Evolutionary conservation across 257 asterid species (phyloP).

Genomic region (Leonotis leonurus): DNA sequence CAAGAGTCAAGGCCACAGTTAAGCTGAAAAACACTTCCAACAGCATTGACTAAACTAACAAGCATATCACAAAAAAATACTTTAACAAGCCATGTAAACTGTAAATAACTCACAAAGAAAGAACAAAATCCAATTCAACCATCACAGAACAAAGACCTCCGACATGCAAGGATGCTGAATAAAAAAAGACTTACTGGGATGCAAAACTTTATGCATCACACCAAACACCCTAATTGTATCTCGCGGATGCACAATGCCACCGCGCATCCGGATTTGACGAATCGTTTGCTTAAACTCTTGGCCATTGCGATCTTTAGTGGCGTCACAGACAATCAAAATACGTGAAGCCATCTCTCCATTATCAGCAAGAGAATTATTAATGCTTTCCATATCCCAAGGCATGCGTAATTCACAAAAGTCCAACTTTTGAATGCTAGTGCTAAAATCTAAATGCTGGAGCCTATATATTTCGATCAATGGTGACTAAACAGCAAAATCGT

Average conservation of each 20-base stretch:
- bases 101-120: neutral
- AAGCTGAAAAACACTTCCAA: neutral
- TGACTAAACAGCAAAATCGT: neutral
- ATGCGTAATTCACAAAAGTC: slow-evolving; percentile 5
- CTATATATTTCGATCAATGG: neutral
- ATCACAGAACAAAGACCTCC: neutral
- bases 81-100: neutral
- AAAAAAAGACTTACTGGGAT: slow-evolving; percentile 43
- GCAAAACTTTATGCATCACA: slow-evolving; percentile 45
- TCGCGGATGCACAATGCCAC: slow-evolving; percentile 42
- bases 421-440: neutral
- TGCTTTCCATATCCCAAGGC: slow-evolving; percentile 22
- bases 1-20: neutral
- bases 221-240: slow-evolving; percentile 58
- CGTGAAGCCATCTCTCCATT: slow-evolving; percentile 26
- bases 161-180: neutral
- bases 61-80: neutral
- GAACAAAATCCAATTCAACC: neutral
- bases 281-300: slow-evolving; percentile 34
- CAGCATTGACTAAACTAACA: neutral
- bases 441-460: neutral
- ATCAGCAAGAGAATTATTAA: too few species aligned
- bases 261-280: slow-evolving; percentile 30
- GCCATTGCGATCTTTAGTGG: slow-evolving; percentile 41
- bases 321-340: slow-evolving; percentile 49